Evolutionary conservation across 768 basidiomycete genomes (phyloP), one percentile per base, ranked within the genome.

Genomic region (Lyophyllum decastes): DNA sequence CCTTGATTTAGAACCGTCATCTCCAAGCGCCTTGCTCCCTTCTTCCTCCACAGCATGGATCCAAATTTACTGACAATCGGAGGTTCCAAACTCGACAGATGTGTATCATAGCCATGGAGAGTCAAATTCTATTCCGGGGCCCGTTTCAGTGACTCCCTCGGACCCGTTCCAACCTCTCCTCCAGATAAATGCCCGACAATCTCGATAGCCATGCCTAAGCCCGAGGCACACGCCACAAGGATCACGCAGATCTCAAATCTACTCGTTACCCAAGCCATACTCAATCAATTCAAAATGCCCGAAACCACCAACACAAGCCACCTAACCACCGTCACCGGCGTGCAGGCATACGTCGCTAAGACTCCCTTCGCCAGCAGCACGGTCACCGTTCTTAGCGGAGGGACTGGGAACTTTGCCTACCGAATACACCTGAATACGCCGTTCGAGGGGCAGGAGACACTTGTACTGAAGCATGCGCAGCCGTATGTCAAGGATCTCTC

Each of bases 391-490:
- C 76, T 89, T 22, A 68, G 73, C 4, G 88, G 87, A 1, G 88
- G 88, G 6, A 50, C 30, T 21, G 76, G 74, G 27, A 89, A 87
- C 69, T 89, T 79, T 67, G 67, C 77, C n/a, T 89, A 77, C 65
- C 79, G 88, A 27, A 64, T 88, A n/a, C 65, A 66, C 30, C 74
- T 87, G 43, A 61, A 59, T 16, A 59, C 49, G 33, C 74, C 77
- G 9, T 72, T 80, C 55, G 64, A 76, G 35, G 83, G 80, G 0
- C 70, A 64, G 4, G 56, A 66, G 49, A 86, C 84, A 4, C 65
- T 85, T 12, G 74, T 89, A 27, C 62, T 88, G 43, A 89, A 90
- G 64, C 77, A 84, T 65, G 73, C 74, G 2, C 67, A 78, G 35
- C 69, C 78, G 4, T 74, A 75, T 41, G 52, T 62, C 6, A 66